Percentiles rank a stretch among this genome's conserved stretches.
phyloP scores from a whole-genome alignment of 805 yeast species.

The Candida boleticola region DNA sequence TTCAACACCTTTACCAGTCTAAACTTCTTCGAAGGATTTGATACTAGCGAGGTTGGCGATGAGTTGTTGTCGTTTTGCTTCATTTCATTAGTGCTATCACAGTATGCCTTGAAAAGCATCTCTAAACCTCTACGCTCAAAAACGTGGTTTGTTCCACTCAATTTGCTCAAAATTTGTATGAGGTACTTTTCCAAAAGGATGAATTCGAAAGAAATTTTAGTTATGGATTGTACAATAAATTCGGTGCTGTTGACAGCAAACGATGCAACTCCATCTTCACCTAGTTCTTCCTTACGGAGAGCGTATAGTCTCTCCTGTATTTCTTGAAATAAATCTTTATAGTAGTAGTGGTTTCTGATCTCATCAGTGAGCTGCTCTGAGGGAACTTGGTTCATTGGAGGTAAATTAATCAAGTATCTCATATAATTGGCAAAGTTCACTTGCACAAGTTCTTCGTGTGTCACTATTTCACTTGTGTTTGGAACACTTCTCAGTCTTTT shows the following conservation, averaged over 20 bases:
- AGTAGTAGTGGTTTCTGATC: conserved; percentile 26
- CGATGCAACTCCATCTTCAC: conserved; percentile 13
- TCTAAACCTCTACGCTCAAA: conserved; percentile 24
- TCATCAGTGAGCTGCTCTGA: conserved; percentile 17
- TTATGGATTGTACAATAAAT: conserved; percentile 28
- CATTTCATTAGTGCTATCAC: conserved; percentile 12
- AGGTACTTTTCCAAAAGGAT: conserved; percentile 38
- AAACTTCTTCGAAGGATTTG: neutral
- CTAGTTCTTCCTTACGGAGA: conserved; percentile 27
- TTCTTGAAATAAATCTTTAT: conserved; percentile 23
- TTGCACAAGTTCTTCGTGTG: conserved; percentile 37
- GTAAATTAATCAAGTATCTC: conserved; percentile 31
- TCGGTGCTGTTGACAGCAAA: conserved; percentile 12
- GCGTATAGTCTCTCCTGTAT: conserved; percentile 25
- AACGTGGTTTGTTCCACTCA: conserved; percentile 26
- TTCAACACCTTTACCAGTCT: conserved; percentile 31
- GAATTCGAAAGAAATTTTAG: conserved; percentile 37
- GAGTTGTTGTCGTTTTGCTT: conserved; percentile 5
- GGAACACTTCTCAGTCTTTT: neutral
- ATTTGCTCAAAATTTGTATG: conserved; percentile 34
- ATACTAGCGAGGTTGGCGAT: neutral
- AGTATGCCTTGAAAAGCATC: conserved; percentile 21
- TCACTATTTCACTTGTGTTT: neutral
- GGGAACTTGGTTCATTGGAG: conserved; percentile 14
- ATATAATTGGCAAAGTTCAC: conserved; percentile 37